These are phyloP conservation scores for Camptophora hylomeconis DNA, from an alignment of 2,329 filamentous ascomycete species.

Conservation along the genomic window DNA sequence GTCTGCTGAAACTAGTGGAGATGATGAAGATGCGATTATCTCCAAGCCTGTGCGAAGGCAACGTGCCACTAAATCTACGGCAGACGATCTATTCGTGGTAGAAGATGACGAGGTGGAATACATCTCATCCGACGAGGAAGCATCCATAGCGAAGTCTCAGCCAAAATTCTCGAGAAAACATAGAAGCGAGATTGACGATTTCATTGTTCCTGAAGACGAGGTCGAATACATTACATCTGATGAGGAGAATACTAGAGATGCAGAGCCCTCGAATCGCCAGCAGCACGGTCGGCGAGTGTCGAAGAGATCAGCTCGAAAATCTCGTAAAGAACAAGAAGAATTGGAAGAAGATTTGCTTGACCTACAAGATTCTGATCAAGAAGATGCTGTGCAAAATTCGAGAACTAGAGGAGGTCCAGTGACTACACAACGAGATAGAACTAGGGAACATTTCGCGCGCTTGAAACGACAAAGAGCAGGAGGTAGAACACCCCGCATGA, in stretches of 20 bases:
- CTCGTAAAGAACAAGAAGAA: conserved; percentile 25
- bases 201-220: conserved; percentile 18
- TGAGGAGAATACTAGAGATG: conserved; percentile 3
- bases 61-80: conserved; percentile 17
- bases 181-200: conserved; percentile 15
- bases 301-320: conserved; percentile 1
- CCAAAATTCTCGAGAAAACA: too few species aligned
- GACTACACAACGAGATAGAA: conserved; percentile 26
- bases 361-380: conserved; percentile 30
- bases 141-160: too few species aligned
- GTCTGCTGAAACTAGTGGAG: conserved; percentile 21
- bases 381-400: conserved; percentile 18
- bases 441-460: conserved; percentile 29
- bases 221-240: conserved; percentile 13
- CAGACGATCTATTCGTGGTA: conserved; percentile 16
- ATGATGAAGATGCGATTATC: conserved; percentile 16
- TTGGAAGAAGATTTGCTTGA: conserved; percentile 32
- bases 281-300: conserved; percentile 1
- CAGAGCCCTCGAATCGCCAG: neutral
- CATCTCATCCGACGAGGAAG: conserved; percentile 4
- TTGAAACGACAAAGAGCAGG: conserved; percentile 31
- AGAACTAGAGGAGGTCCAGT: conserved; percentile 29
- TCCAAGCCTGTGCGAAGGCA: conserved; percentile 8
- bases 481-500: conserved; percentile 21
- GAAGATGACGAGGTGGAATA: conserved; percentile 14